Conservation (phyloP, 169 alveolate genomes). For the Toxoplasma gondii region DNA sequence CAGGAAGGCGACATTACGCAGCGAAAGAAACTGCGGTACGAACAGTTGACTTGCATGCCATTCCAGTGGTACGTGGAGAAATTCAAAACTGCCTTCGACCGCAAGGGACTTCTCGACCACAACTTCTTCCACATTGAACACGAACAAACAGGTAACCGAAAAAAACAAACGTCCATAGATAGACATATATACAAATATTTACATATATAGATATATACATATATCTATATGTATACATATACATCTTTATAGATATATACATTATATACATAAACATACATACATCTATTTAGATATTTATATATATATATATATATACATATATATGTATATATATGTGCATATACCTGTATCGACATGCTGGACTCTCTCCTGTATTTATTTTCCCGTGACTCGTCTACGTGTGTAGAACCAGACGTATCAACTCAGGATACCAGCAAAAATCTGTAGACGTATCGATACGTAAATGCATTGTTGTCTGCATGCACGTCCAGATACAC, state of each 20-base stretch:
- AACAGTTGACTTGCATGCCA: conserved; percentile 43
- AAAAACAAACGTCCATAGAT: background rate
- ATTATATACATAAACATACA: background rate
- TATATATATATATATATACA: background rate
- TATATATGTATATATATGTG: background rate
- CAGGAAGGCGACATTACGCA: conserved; percentile 21
- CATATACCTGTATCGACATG: background rate
- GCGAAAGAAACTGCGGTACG: conserved; percentile 31
- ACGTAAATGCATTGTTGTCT: too few relatives aligned
- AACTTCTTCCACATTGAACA: conserved; percentile 57
- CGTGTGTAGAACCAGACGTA: background rate
- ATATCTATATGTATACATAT: background rate
- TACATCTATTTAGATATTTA: too few relatives aligned
- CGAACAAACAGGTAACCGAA: conserved; percentile 17
- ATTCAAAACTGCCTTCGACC: conserved; percentile 54
- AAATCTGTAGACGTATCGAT: too few relatives aligned
- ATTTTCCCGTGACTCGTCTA: background rate
- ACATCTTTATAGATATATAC: too few relatives aligned
- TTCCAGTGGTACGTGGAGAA: conserved; percentile 68
- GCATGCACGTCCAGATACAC: too few relatives aligned
- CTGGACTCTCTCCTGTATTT: background rate
- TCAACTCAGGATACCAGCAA: too few relatives aligned
- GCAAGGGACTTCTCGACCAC: conserved; percentile 59
- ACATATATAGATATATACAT: too few relatives aligned
- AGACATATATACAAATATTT: too few relatives aligned